Evolutionary conservation across 2,329 filamentous ascomycete species (phyloP).

Genomic region (Neonectria faginata): DNA sequence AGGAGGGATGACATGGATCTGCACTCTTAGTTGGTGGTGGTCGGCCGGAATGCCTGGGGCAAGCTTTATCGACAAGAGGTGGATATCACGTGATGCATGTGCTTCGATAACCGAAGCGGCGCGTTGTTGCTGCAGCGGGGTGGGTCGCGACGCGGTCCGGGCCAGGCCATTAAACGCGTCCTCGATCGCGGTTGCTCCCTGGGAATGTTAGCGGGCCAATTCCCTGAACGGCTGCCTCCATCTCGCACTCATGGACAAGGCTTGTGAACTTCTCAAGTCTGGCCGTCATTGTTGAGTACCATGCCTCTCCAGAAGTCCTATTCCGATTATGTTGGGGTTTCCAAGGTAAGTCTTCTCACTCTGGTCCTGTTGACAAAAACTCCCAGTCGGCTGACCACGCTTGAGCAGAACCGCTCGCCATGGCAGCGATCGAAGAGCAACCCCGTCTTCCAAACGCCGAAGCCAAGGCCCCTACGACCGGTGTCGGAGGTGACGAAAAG

Average conservation of each 20-base stretch:
- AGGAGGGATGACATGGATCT: conserved; percentile 35
- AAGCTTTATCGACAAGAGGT: conserved; percentile 46
- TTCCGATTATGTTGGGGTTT: conserved; percentile 51
- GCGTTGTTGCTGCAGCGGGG: conserved; percentile 29
- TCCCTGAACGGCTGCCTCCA: conserved; percentile 23
- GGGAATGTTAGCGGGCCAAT: conserved; percentile 29
- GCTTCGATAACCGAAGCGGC: conserved; percentile 22
- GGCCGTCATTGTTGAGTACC: conserved; percentile 33
- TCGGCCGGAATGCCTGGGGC: conserved; percentile 13
- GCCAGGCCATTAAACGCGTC: conserved; percentile 46
- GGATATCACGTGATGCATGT: conserved; percentile 41
- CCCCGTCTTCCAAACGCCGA: conserved; percentile 54
- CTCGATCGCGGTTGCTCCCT: conserved; percentile 15
- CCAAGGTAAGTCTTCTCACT: conserved; percentile 46
- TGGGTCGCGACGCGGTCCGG: conserved; percentile 41
- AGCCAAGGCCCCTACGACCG: conserved; percentile 56
- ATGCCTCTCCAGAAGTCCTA: conserved; percentile 58
- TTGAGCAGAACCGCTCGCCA: conserved; percentile 53
- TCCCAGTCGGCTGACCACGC: conserved; percentile 18
- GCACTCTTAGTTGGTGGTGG: conserved; percentile 7
- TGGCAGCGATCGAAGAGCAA: conserved; percentile 69
- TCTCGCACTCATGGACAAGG: conserved; percentile 31
- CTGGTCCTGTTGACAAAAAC: conserved; percentile 14
- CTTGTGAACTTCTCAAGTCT: conserved; percentile 34
- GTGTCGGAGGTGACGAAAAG: conserved; percentile 70